Base-by-base conservation (phyloP, 805 yeast species). In the Lipomyces orientalis region DNA sequence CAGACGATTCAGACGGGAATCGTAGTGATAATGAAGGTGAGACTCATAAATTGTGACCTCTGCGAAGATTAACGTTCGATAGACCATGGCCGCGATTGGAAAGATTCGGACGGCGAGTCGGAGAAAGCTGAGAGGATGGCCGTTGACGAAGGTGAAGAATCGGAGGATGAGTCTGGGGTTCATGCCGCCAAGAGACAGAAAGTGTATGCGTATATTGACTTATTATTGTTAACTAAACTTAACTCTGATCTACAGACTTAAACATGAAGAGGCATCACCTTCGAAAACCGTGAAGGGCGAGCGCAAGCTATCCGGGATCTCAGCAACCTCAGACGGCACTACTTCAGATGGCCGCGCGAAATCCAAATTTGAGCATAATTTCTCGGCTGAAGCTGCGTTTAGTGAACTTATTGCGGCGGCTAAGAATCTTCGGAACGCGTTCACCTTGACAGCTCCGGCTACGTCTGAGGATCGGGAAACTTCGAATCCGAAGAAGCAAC, bases 361-460 rank as follows among this genome's bases (percentile, higher is more conserved):
- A 39, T 54, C 65, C 22, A 69, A 69, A 39, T 70, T 70, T 29
- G 71, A 70, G 33, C 73, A 70, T 64, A 69, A 70, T 29, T 70
- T 70, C 49, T 63, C 73, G 2, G 71, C 73, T 16, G 73, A 70
- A 37, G 71, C 58, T 10, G 73, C 73, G 16, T 69, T 70, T 61
- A 64, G 54, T 12, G 73, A 70, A 34, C 37, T 70, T 10, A 14
- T 68, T 9, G 68, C 64, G 3, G 70, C 73, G 2, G 64, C 67
- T 4, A 34, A 55, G 46, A 49, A 55, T 29, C 43, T 69, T 43
- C 31, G 22, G 29, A 52, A 65, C 33, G 67, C 54, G 16, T 22
- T 57, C 12, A 37, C 46, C 25, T 39, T 57, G 56, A 4, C 58
- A 8, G 62, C 62, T 0, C 60, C 68, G 2, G 29, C 58, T 16